Evolutionary conservation across 441 rosid genomes (phyloP), one percentile per base, ranked within the genome.

Genomic region (Erodium trifolium): DNA sequence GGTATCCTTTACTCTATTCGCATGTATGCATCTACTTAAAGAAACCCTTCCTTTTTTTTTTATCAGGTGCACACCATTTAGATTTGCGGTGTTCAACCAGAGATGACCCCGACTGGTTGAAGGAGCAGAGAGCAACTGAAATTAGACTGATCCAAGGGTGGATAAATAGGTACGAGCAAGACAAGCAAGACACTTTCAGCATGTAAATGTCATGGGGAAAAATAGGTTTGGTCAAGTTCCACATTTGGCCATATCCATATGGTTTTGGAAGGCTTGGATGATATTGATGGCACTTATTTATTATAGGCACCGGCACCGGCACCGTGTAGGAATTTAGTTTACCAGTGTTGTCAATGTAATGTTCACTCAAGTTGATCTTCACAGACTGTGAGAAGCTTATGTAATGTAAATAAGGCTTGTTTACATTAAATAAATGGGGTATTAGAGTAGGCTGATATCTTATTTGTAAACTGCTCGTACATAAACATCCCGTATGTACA

Each of bases 11-110:
- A 51, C 5, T n/a, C 16, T n/a, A 5, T 14, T 51, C 13, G 57
- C 14, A 13, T 4, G 2, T 51, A 49, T 49, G 13, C n/a, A 16
- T 51, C 39, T 49, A 43, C 31, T 49, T 8, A 55, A 51, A 13
- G 27, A 13, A 19, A 62, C 6, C 5, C 23, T 17, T 68, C 7
- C 27, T 19, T 69, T 49, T 14, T 14, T 39, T 23, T 23, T 0
- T 23, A 11, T 68, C 79, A 92, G 94, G 97, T 70, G 92, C 89
- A 51, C 97, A 92, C 79, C 97, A 92, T 76, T 77, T 84, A 66
- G 92, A 92, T 78, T 77, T 89, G 83, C 91, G 96, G 45, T 75
- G 90, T 12, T 78, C 96, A 11, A 84, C 84, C 4, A 64, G 80
- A 0, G 87, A 83, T 17, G 96, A 92, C 78, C 96, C 94, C 5